Evolutionary conservation across 2,329 filamentous ascomycete species (phyloP), one percentile per base, ranked within the genome.

Genomic region (Cordyceps farinosa): DNA sequence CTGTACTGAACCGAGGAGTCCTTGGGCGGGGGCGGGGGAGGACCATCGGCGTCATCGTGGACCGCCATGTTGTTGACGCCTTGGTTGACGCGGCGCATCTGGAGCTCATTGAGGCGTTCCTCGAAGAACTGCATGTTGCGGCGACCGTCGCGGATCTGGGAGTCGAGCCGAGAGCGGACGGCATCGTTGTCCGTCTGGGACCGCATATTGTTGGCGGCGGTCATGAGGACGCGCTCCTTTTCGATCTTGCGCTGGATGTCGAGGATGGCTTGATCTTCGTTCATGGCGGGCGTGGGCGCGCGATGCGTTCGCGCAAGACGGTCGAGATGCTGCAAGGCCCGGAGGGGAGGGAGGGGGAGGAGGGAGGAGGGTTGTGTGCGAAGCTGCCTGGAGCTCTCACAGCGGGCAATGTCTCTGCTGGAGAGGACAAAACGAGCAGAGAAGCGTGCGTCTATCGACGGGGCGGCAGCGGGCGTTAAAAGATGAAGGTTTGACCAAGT

Each of bases 191-290:
- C 91, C 70, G 94, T 97, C 77, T 95, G 93, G 79, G 93, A 90
- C 78, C 92, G 90, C 93, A 99, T 97, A 71, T 90, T 87, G 79
- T 91, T 95, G 70, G 94, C 94, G 72, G 92, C 94, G 77, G 90
- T 90, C 82, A 99, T 95, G 73, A 98, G 88, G 72, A 90, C 90
- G 83, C 93, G 94, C 80, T 99, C 95, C 76, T 94, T 89, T 83
- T 97, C 92, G 78, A 99, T 98, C 89, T 99, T 98, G 82, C 89
- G 90, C 80, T 90, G 87, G 80, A 99, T 92, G 77, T 92, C 90
- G 78, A 87, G 87, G 78, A 87, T 82, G 69, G 84, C 81, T 71
- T 87, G 83, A 67, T 87, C 84, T 74, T 87, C 84, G 75, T 83
- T 85, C 83, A 87, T 88, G 75, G 74, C 80, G 78, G 77, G 75